Conservation (phyloP, 169 alveolate species). For the Miamiensis avidus region DNA sequence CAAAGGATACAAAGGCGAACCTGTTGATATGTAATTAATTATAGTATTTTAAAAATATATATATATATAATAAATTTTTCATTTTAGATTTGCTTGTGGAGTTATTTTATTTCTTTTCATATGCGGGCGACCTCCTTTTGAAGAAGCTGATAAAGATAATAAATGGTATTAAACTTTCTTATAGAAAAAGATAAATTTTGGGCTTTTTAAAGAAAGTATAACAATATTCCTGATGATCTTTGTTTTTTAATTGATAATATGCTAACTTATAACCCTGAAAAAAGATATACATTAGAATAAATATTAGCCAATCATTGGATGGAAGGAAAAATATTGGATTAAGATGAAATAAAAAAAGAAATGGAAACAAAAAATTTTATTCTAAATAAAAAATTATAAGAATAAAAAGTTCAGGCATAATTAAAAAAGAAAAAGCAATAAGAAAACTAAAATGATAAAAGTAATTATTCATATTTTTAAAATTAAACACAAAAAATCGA, state of each 20-base stretch:
- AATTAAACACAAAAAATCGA: too few relatives aligned
- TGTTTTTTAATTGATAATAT: background rate
- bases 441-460: background rate
- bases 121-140: background rate
- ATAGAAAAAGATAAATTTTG: background rate
- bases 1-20: background rate
- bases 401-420: background rate
- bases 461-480: background rate
- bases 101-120: background rate
- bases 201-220: background rate
- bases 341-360: background rate
- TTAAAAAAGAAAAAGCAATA: background rate
- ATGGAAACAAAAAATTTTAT: background rate
- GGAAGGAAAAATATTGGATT: background rate
- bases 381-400: too few relatives aligned
- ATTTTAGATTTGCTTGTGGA: background rate
- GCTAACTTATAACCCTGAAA: background rate
- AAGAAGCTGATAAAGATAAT: background rate
- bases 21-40: background rate
- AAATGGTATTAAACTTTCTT: background rate
- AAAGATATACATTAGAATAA: background rate
- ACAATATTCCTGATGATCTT: background rate
- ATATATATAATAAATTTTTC: background rate
- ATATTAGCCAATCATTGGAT: background rate
- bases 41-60: too few relatives aligned